Evolutionary conservation across 257 asterid genomes (phyloP).

Genomic region (Primulina tabacum): DNA sequence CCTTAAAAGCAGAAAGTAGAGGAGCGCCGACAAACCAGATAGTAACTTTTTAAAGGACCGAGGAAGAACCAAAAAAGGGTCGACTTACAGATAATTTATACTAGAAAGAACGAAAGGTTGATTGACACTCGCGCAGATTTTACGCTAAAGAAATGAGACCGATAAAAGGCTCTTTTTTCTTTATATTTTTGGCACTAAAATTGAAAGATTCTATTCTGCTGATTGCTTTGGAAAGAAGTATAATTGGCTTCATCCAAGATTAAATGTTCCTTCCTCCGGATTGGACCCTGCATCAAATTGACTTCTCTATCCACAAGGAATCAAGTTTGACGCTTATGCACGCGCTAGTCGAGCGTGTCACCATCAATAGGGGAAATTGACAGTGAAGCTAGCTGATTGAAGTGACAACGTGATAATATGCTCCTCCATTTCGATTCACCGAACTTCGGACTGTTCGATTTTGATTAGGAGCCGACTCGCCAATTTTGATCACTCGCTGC

Average conservation of each 20-base stretch:
- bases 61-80: slow-evolving; percentile 7
- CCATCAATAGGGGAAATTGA: not conserved
- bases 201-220: not conserved
- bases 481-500: not conserved
- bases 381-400: not conserved
- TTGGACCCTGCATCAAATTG: not conserved
- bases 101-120: not conserved
- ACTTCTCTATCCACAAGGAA: not conserved
- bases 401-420: not conserved
- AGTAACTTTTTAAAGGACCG: slow-evolving; percentile 25
- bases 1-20: slow-evolving; percentile 22
- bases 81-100: not conserved
- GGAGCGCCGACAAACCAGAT: slow-evolving; percentile 20
- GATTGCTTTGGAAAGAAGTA: not conserved
- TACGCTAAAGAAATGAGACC: not conserved
- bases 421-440: not conserved
- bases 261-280: not conserved
- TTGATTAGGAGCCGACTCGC: not conserved
- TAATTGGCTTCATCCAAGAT: not conserved
- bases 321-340: not conserved
- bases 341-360: not conserved
- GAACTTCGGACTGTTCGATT: not conserved
- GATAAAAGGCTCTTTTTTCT: not conserved
- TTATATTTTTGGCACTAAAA: not conserved
- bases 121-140: not conserved